A percentile compares a stretch with the other conserved stretches of the same genome.
phyloP scores from a whole-genome alignment of 805 yeast genomes.

The Tetrapisispora pingtungensis region DNA sequence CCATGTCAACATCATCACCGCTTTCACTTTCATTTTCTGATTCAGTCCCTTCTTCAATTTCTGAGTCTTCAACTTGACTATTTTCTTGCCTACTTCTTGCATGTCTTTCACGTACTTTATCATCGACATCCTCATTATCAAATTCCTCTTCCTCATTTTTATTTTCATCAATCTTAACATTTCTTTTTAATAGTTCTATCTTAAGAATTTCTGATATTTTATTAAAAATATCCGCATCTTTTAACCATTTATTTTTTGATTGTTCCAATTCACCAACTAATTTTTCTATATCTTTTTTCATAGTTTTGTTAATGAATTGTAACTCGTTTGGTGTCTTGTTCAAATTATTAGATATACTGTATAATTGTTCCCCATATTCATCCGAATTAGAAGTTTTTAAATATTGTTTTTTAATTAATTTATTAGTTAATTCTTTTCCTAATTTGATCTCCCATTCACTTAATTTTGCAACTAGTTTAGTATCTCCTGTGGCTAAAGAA shows the following conservation, averaged over 20 bases:
- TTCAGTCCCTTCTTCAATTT: neutral
- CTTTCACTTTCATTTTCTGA: neutral
- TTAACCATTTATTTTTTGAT: slow-evolving; percentile 24
- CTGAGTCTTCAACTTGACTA: neutral
- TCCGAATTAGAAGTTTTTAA: slow-evolving; percentile 9
- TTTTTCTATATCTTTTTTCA: slow-evolving; percentile 19
- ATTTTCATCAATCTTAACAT: slow-evolving; percentile 9
- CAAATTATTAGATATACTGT: slow-evolving; percentile 20
- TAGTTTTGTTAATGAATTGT: slow-evolving; percentile 15
- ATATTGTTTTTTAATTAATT: slow-evolving; percentile 15
- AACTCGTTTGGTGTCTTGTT: slow-evolving; percentile 21
- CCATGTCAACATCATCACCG: neutral
- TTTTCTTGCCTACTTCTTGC: neutral
- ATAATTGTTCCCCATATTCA: slow-evolving; percentile 8
- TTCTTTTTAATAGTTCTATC: slow-evolving; percentile 19
- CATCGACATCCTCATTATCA: slow-evolving; percentile 7
- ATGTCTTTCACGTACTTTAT: slow-evolving; percentile 3
- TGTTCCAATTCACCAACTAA: slow-evolving; percentile 13
- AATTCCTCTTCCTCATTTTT: slow-evolving; percentile 8
- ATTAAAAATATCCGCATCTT: slow-evolving; percentile 23
- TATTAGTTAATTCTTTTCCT: slow-evolving; percentile 15
- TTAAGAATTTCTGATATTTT: slow-evolving; percentile 19
- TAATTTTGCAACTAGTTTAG: slow-evolving; percentile 15
- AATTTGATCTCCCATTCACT: slow-evolving; percentile 23
- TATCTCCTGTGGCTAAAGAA: slow-evolving; percentile 14